phyloP scores from a whole-genome alignment of 106 monocot genomes.

The Xerophyta viscosa region DNA sequence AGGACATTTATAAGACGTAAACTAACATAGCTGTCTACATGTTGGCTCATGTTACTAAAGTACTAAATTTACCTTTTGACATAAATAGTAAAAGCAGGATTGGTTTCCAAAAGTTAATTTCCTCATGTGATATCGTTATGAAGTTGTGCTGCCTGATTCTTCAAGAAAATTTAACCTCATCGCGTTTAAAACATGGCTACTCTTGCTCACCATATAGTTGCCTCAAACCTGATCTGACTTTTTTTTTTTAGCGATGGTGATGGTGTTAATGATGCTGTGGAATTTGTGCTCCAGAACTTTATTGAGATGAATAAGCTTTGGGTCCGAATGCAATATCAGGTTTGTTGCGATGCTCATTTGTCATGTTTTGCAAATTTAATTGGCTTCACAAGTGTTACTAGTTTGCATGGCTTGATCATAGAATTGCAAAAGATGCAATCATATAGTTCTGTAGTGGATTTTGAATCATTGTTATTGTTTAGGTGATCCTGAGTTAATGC shows the following conservation, averaged over 20 bases:
- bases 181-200: background rate
- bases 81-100: too few relatives aligned
- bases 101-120: too few relatives aligned
- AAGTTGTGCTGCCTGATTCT: too few relatives aligned
- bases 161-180: too few relatives aligned
- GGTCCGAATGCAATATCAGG: slow-evolving; percentile 99
- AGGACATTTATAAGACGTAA: too few relatives aligned
- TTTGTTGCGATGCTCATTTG: slow-evolving; percentile 16
- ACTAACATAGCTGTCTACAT: too few relatives aligned
- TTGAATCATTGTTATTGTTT: slow-evolving; percentile 40
- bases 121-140: too few relatives aligned
- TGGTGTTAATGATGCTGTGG: slow-evolving; percentile 68
- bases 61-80: too few relatives aligned
- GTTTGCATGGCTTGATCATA: background rate
- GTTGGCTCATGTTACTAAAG: too few relatives aligned
- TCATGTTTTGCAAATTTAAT: background rate
- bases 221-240: background rate
- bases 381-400: background rate
- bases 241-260: slow-evolving; percentile 61
- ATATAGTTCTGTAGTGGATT: slow-evolving; percentile 46
- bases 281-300: slow-evolving; percentile 98
- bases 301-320: slow-evolving; percentile 99
- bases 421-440: background rate
- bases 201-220: slow-evolving; percentile 3
- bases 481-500: slow-evolving; percentile 40